phyloP scores from a whole-genome alignment of 805 yeast genomes.

The Aciculoconidium aculeatum region DNA sequence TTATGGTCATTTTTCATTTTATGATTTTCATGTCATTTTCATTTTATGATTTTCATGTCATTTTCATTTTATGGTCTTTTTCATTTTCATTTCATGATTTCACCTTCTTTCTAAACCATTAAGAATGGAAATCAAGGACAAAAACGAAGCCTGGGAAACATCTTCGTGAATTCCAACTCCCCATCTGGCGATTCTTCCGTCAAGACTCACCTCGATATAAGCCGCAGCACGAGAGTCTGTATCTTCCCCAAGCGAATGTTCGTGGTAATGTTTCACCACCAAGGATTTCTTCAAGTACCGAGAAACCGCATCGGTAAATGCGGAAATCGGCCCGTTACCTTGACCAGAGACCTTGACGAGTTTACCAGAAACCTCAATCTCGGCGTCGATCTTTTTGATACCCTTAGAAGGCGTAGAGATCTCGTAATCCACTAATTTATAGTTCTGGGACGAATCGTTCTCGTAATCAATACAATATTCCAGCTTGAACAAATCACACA shows the following conservation, averaged over 20 bases:
- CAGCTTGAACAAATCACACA: constrained; percentile 57
- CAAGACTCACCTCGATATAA: constrained; percentile 38
- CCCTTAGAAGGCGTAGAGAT: constrained; percentile 38
- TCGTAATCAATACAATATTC: constrained; percentile 46
- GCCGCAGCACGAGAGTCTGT: constrained; percentile 72
- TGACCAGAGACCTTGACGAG: constrained; percentile 42
- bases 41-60: no score
- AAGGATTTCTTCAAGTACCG: constrained; percentile 42
- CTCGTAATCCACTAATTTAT: constrained; percentile 43
- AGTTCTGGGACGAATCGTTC: constrained; percentile 19
- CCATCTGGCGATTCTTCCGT: constrained; percentile 47
- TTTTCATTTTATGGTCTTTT: no score
- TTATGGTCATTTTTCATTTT: no score
- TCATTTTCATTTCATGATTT: no score
- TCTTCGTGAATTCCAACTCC: constrained; percentile 93
- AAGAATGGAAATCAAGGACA: constrained; percentile 59
- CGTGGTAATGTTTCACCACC: constrained; percentile 66
- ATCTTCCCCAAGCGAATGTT: constrained; percentile 74
- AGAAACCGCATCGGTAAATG: constrained; percentile 59
- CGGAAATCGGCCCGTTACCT: constrained; percentile 83
- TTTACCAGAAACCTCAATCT: constrained; percentile 42
- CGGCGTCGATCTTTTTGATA: constrained; percentile 41
- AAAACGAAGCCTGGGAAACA: constrained; percentile 78
- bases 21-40: no score
- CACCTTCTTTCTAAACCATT: constrained; percentile 39